These are phyloP conservation scores for Ajuga chamaepitys DNA, from an alignment of 257 asterid genomes.

Conservation along the genomic window DNA sequence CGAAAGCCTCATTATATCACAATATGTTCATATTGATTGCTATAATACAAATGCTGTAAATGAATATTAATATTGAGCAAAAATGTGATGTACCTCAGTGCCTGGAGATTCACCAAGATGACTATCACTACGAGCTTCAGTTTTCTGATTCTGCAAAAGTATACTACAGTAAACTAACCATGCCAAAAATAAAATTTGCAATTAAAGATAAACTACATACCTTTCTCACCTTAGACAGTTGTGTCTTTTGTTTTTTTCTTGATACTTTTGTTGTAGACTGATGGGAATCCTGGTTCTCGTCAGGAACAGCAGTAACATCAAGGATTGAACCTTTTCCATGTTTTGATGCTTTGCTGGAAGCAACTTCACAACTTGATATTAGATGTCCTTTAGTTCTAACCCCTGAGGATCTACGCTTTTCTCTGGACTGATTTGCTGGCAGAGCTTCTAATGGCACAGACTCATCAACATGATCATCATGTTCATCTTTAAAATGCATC, in stretches of 20 bases:
- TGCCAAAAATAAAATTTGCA: slow-evolving; percentile 7
- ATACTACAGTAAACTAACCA: slow-evolving; percentile 17
- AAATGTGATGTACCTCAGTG: slow-evolving; percentile 40
- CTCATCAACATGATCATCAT: slow-evolving; percentile 63
- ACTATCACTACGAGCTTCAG: slow-evolving; percentile 38
- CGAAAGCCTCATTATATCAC: slow-evolving; percentile 7
- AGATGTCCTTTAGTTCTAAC: slow-evolving; percentile 49
- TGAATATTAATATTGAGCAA: neutral
- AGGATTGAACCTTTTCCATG: slow-evolving; percentile 43
- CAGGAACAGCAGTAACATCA: slow-evolving; percentile 41
- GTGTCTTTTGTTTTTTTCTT: slow-evolving; percentile 49
- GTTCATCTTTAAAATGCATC: slow-evolving; percentile 44
- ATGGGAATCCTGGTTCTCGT: slow-evolving; percentile 41
- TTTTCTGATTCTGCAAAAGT: slow-evolving; percentile 43
- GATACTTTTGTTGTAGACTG: slow-evolving; percentile 29
- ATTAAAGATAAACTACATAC: slow-evolving; percentile 3
- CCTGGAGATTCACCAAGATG: slow-evolving; percentile 45
- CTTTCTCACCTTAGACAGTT: slow-evolving; percentile 47
- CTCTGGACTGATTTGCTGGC: slow-evolving; percentile 41
- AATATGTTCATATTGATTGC: neutral
- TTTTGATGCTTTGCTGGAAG: slow-evolving; percentile 50
- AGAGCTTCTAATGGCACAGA: slow-evolving; percentile 49
- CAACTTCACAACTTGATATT: slow-evolving; percentile 44
- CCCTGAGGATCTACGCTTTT: slow-evolving; percentile 46
- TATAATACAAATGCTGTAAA: neutral